A percentile compares a stretch with the other conserved stretches of the same genome.
These are phyloP conservation scores for Gossypium ekmanianum DNA, from an alignment of 345 rosid species.

Conservation along the genomic window DNA sequence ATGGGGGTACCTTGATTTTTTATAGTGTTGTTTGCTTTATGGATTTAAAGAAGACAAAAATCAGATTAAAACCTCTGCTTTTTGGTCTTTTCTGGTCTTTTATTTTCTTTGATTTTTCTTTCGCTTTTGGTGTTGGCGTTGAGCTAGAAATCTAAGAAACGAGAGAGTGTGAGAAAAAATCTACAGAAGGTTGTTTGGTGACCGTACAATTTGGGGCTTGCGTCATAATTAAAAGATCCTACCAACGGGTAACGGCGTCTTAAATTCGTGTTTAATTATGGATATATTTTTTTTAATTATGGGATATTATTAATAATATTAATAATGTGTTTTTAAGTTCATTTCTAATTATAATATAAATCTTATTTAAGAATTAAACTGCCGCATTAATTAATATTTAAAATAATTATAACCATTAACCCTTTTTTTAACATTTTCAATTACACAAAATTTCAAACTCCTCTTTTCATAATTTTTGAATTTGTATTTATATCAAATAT, in stretches of 20 bases:
- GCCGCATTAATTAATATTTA: too few relatives aligned
- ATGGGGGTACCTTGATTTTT: background rate
- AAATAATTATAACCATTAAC: too few relatives aligned
- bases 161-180: conserved; percentile 11
- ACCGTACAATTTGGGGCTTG: conserved; percentile 16
- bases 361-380: too few relatives aligned
- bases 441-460: too few relatives aligned
- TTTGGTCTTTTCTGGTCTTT: background rate
- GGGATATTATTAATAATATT: too few relatives aligned
- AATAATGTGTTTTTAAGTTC: too few relatives aligned
- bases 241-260: background rate
- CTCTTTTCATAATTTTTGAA: too few relatives aligned
- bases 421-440: too few relatives aligned
- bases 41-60: background rate
- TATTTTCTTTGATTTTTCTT: conserved; percentile 8
- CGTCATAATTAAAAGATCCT: conserved; percentile 6
- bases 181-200: conserved; percentile 1
- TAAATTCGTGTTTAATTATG: background rate
- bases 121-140: conserved; percentile 3
- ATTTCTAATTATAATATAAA: too few relatives aligned
- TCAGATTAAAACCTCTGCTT: too few relatives aligned
- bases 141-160: background rate
- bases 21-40: background rate
- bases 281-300: background rate
- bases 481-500: too few relatives aligned